A percentile compares a stretch with the other conserved stretches of the same genome.
Conservation (phyloP, 768 basidiomycete genomes). For the Favolaschia claudopus region DNA sequence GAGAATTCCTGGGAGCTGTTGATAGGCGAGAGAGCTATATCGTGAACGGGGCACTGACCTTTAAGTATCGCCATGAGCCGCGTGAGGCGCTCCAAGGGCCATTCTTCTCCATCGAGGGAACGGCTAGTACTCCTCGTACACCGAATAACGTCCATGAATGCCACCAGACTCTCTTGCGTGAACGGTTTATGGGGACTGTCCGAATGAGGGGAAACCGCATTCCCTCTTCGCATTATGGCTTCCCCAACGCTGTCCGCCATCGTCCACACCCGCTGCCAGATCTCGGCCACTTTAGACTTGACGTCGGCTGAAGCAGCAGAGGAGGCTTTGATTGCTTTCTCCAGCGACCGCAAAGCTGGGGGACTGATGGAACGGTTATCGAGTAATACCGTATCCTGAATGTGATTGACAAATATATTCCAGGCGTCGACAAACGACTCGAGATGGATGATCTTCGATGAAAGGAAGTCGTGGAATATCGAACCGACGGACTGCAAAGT, state of each 20-base stretch:
- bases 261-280: conserved; percentile 73
- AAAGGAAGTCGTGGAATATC: conserved; percentile 83
- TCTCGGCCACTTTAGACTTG: conserved; percentile 50
- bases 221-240: conserved; percentile 47
- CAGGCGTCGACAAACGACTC: conserved; percentile 75
- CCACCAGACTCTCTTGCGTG: conserved; percentile 88
- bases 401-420: conserved; percentile 74
- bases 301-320: conserved; percentile 48
- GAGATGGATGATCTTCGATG: conserved; percentile 75
- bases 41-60: conserved; percentile 46
- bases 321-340: conserved; percentile 76
- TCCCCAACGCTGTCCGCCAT: conserved; percentile 73
- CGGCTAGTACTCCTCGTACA: conserved; percentile 62
- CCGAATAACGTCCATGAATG: conserved; percentile 77
- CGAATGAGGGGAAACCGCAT: conserved; percentile 19
- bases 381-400: conserved; percentile 73
- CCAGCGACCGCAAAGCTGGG: conserved; percentile 85
- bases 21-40: not conserved
- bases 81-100: conserved; percentile 68
- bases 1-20: conserved; percentile 59
- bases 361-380: conserved; percentile 78
- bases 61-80: conserved; percentile 83
- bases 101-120: conserved; percentile 60
- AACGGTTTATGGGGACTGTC: conserved; percentile 53
- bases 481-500: conserved; percentile 85